Evolutionary conservation across 163 green algal genomes (phyloP).

Genomic region (Scenedesmus sp.): DNA sequence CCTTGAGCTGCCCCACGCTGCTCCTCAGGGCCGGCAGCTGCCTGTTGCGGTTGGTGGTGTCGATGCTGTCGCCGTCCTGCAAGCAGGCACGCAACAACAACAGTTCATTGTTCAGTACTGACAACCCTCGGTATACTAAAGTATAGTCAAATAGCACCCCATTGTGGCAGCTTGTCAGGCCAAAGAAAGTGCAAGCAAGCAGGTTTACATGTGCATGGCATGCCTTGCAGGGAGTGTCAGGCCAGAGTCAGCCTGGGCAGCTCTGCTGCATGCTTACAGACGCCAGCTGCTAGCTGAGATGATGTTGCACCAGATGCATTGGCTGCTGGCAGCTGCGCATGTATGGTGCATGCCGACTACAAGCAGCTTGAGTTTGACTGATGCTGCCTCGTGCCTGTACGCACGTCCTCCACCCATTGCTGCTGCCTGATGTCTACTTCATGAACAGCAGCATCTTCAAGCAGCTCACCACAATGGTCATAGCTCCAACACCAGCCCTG

Average conservation of each 20-base stretch:
- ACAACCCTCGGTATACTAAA: too few species aligned
- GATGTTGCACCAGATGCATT: background rate
- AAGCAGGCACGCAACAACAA: background rate
- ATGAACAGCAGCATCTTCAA: background rate
- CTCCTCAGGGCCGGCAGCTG: slow-evolving; percentile 67
- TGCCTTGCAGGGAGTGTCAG: background rate
- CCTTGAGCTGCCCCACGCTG: slow-evolving; percentile 62
- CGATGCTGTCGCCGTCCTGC: slow-evolving; percentile 56
- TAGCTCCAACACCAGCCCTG: slow-evolving; percentile 55
- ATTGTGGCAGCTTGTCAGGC: too few species aligned
- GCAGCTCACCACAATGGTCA: slow-evolving; percentile 61
- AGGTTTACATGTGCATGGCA: background rate
- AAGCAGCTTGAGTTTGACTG: background rate
- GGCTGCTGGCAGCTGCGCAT: background rate
- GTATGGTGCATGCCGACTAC: background rate
- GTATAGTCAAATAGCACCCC: too few species aligned
- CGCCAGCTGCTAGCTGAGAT: background rate
- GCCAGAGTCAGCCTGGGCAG: background rate
- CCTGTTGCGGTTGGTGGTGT: slow-evolving; percentile 64
- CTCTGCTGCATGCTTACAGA: too few species aligned
- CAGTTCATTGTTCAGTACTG: too few species aligned
- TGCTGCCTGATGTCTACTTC: background rate
- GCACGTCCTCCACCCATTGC: background rate
- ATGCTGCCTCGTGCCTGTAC: background rate
- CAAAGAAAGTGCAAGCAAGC: too few species aligned